These are phyloP conservation scores for Cardamine chenopodiifolia DNA, from an alignment of 345 rosid genomes.

Conservation along the genomic window DNA sequence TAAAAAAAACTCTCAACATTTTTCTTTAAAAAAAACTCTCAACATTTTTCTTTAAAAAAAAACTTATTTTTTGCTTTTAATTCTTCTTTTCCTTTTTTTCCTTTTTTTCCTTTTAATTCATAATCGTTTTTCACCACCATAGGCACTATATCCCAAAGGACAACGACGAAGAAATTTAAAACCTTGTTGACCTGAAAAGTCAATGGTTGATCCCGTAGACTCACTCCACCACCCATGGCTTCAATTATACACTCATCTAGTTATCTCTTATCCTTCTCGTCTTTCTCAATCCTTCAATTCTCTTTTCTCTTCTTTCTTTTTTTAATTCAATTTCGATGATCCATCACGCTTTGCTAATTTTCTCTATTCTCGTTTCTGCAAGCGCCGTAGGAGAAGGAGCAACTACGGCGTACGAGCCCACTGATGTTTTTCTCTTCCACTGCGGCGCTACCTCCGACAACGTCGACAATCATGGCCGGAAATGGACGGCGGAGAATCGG, in stretches of 20 bases:
- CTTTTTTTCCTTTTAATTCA: too few relatives aligned
- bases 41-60: too few relatives aligned
- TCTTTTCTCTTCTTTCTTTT: not conserved
- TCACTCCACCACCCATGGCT: constrained; percentile 6
- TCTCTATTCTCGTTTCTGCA: not conserved
- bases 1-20: too few relatives aligned
- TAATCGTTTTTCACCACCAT: too few relatives aligned
- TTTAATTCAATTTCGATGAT: not conserved
- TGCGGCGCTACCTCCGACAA: constrained; percentile 2
- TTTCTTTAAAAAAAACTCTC: too few relatives aligned
- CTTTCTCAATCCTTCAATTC: not conserved
- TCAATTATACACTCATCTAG: not conserved
- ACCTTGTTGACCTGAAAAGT: constrained; percentile 13
- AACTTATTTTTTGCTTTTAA: too few relatives aligned
- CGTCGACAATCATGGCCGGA: not conserved
- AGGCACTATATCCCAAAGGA: too few relatives aligned
- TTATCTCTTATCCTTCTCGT: not conserved
- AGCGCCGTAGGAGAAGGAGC: not conserved
- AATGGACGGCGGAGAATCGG: not conserved
- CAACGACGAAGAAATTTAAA: constrained; percentile 9
- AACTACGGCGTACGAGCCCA: constrained; percentile 5
- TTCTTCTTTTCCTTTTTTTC: too few relatives aligned
- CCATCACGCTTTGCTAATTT: not conserved
- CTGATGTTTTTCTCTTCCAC: constrained; percentile 21
- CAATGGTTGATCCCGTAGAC: constrained; percentile 14